These are phyloP conservation scores for Fusarium piperis DNA, from an alignment of 2,329 filamentous ascomycete genomes.

Conservation along the genomic window DNA sequence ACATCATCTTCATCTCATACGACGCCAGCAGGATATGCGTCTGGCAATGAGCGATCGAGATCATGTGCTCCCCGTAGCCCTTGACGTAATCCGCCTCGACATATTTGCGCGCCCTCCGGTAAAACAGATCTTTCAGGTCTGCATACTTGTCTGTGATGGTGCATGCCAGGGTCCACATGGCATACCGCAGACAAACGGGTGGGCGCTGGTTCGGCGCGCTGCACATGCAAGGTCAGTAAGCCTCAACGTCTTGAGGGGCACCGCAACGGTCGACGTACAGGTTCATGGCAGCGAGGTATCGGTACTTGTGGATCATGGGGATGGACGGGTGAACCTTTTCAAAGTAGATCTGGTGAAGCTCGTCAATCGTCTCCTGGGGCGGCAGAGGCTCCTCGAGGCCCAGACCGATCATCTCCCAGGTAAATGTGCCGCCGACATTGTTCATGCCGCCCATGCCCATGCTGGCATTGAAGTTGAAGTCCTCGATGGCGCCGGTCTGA, in stretches of 20 bases:
- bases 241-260: background rate
- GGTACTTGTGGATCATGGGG: slow-evolving; percentile 88
- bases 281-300: slow-evolving; percentile 90
- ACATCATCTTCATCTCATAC: slow-evolving; percentile 98
- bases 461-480: slow-evolving; percentile 65
- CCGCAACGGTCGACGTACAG: slow-evolving; percentile 59
- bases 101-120: slow-evolving; percentile 89
- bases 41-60: slow-evolving; percentile 87
- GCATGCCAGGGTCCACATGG: slow-evolving; percentile 95
- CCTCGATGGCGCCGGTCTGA: slow-evolving; percentile 59
- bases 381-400: slow-evolving; percentile 69
- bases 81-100: slow-evolving; percentile 90
- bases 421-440: slow-evolving; percentile 66
- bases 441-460: slow-evolving; percentile 61
- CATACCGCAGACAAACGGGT: slow-evolving; percentile 88
- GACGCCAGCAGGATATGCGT: slow-evolving; percentile 80
- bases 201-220: slow-evolving; percentile 85
- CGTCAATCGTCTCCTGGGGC: slow-evolving; percentile 75
- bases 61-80: slow-evolving; percentile 88
- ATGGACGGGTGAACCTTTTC: slow-evolving; percentile 86
- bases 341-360: slow-evolving; percentile 90
- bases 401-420: slow-evolving; percentile 79
- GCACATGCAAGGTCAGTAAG: slow-evolving; percentile 20
- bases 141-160: slow-evolving; percentile 84
- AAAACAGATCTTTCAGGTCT: slow-evolving; percentile 86